Base-by-base conservation (phyloP, 306 rosid species). In the Fragaria ananassa region DNA sequence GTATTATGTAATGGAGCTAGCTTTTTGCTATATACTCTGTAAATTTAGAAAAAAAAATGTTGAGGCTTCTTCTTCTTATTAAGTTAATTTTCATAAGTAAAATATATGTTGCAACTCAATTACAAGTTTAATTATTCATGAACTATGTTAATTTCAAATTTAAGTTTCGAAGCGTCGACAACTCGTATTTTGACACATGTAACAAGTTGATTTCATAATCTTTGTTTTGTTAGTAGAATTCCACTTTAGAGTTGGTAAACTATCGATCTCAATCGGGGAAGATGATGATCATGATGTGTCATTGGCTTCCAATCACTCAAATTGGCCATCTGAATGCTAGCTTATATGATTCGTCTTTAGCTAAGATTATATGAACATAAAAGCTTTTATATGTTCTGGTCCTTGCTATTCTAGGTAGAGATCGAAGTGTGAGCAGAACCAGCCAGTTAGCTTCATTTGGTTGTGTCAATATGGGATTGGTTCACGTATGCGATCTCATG, bases 211-310 rank as follows among this genome's bases (percentile, higher is more conserved):
- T 13, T 68, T 68, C 56, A 23, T 12, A 41, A 7, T 2, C 49
- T 45, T 46, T 35, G 2, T 21, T 25, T 56, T 27, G 31, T 66
- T 72, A 78, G 81, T 65, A 70, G 67, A 70, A 45, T 63, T 76
- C 77, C 73, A 73, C 76, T 75, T 82, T 86, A 65, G 83, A 84
- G 87, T 75, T 74, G 82, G 79, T 83, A 86, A 82, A n/a, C n/a
- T n/a, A n/a, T 74, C 79, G 2, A 15, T 14, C n/a, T 49, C 17
- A 44, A 10, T 10, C 3, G 47, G 19, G 54, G 4, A 47, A 8
- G 18, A 29, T 6, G 12, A 61, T 42, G 45, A 44, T 8, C 12
- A 12, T 42, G 71, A 53, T 72, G 72, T 19, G 17, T 53, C 41
- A 47, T 61, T 6, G 60, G 41, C 68, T 42, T 41, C 57, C 47